Percentiles rank a stretch among this genome's conserved stretches.
Conservation (phyloP, 176 grass and related monocot genomes). For the Triticum dicoccoides region DNA sequence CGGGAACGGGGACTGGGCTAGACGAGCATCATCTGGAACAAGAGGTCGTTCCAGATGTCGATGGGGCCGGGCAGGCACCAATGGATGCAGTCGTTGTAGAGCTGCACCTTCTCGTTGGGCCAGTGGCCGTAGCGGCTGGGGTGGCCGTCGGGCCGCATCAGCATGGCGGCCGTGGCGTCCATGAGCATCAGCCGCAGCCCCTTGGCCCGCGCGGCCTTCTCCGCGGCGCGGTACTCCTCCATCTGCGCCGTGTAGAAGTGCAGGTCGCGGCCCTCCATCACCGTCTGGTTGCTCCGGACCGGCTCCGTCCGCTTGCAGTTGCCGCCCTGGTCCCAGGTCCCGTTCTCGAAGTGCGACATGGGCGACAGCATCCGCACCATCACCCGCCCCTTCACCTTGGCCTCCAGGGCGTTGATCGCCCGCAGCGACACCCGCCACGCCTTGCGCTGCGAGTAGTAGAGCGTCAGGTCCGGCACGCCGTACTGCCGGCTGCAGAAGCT, state of each 20-base stretch:
- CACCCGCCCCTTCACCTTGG: constrained; percentile 6
- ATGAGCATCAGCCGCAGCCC: constrained; percentile 50
- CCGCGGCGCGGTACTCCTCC: constrained; percentile 63
- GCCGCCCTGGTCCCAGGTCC: constrained; percentile 80
- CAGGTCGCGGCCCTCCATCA: constrained; percentile 49
- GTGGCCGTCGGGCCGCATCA: constrained; percentile 83
- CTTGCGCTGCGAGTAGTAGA: constrained; percentile 62
- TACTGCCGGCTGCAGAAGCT: constrained; percentile 58
- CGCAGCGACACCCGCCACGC: constrained; percentile 55
- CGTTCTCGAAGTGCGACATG: constrained; percentile 88
- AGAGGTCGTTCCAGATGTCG: constrained; percentile 76
- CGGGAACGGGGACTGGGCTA: not conserved
- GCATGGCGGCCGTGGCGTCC: constrained; percentile 61
- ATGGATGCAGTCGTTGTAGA: constrained; percentile 81
- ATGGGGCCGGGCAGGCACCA: constrained; percentile 77
- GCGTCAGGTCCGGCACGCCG: constrained; percentile 69
- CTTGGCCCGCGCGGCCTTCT: constrained; percentile 6
- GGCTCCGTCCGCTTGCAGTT: constrained; percentile 60
- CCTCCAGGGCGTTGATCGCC: constrained; percentile 45
- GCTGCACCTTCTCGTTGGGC: constrained; percentile 54
- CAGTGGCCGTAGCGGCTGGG: constrained; percentile 64
- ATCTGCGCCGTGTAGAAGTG: constrained; percentile 64
- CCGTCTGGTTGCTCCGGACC: constrained; percentile 46
- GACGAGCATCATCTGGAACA: constrained; percentile 64
- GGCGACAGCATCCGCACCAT: constrained; percentile 74